Base-by-base conservation (phyloP, 1,284 basidiomycete genomes). In the Moniliella sp. region DNA sequence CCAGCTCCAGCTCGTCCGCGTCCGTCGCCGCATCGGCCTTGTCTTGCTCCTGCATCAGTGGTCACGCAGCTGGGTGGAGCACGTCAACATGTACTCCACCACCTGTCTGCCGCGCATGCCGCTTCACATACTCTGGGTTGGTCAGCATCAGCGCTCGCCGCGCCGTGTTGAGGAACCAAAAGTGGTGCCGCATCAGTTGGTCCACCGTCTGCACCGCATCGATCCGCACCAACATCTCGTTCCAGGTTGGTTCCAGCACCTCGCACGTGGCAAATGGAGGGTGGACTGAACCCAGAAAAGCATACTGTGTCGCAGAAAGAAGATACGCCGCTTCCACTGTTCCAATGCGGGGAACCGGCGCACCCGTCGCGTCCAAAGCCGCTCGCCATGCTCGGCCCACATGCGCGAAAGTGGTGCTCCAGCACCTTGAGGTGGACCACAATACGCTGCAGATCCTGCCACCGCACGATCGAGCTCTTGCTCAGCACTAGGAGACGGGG, bases 401-500 rank as follows among this genome's bases (percentile, higher is more conserved):
- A 57, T 39, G 14, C 52, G 50, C 4, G 37, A 40, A 5, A 59
- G 42, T 21, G 37, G 3, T 48, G 36, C 32, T 59, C 56, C 13
- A 48, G 36, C 27, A 49, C 43, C 38, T 59, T 57, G 36, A 59
- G 45, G 15, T 57, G 46, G 25, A 57, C 42, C n/a, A 59, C 40
- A 4, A 43, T 41, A 5, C 55, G 46, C 21, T 48, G 50, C 13
- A 59, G 39, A 19, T 57, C 56, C 33, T 59, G 55, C 43, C 54
- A 59, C 9, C 56, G 46, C 4, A 57, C 38, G 16, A 59, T 54
- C 31, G 54, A 54, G 37, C 56, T 57, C 36, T 52, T 52, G n/a
- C 50, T 54, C 30, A 59, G 57, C 26, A 59, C 53, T 10, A 59
- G 48, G 55, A 57, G 4, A 56, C 47, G 14, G 56, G 56, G 28